Evolutionary conservation across 345 rosid species (phyloP).

Genomic region (Eucalyptus globulus): DNA sequence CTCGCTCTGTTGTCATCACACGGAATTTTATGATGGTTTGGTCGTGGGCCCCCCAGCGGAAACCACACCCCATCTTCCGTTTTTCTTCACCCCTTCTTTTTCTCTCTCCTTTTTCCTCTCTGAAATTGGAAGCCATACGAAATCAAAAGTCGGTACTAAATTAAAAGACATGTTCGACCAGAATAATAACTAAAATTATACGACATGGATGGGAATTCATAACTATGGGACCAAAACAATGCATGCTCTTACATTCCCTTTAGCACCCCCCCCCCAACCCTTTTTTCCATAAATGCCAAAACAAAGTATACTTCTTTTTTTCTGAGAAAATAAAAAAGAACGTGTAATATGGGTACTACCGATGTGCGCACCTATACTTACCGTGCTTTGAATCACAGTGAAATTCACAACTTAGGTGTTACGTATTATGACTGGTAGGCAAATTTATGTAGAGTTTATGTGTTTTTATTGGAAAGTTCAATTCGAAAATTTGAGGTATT

Average conservation of each 20-base stretch:
- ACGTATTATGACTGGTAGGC: not conserved
- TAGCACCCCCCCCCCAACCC: too few species aligned
- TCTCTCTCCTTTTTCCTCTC: not conserved
- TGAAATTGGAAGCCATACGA: not conserved
- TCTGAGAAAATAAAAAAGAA: not conserved
- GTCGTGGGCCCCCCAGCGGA: not conserved
- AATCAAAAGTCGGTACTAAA: not conserved
- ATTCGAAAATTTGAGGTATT: not conserved
- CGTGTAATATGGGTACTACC: too few species aligned
- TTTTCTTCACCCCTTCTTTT: not conserved
- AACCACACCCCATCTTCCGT: not conserved
- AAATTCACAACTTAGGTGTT: not conserved
- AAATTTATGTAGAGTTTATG: not conserved
- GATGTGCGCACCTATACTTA: rapidly evolving
- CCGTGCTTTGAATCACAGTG: not conserved
- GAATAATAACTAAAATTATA: too few species aligned
- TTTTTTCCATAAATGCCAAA: not conserved
- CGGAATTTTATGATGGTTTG: not conserved
- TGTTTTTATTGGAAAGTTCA: not conserved
- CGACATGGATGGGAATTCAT: not conserved
- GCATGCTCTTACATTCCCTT: not conserved
- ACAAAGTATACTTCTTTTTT: not conserved
- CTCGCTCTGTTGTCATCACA: not conserved
- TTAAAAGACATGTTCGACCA: not conserved
- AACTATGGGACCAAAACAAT: not conserved